phyloP scores from a whole-genome alignment of 306 rosid genomes.

The Ormosia semicastrata region DNA sequence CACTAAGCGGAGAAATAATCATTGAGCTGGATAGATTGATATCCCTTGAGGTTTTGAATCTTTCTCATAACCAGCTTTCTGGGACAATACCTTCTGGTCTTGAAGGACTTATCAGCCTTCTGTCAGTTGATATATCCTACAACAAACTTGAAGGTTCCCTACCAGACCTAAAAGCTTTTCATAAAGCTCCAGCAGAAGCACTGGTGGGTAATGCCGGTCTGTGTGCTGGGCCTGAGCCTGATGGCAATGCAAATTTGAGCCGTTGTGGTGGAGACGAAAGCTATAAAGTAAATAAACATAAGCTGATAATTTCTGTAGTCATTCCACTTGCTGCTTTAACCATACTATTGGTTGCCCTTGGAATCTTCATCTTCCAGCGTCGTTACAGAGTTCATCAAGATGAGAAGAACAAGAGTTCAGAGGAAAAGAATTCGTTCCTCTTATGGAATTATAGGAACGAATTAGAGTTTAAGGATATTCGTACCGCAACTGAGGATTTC shows the following conservation, averaged over 20 bases:
- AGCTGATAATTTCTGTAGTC: slow-evolving; percentile 14
- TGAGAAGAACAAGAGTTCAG: not conserved
- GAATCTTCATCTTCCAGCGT: not conserved
- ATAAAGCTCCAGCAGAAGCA: slow-evolving; percentile 4
- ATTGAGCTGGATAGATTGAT: slow-evolving; percentile 3
- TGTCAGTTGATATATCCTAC: slow-evolving; percentile 27
- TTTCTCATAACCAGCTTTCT: slow-evolving; percentile 32
- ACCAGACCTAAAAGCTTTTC: slow-evolving; percentile 17
- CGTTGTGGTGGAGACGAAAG: slow-evolving; percentile 3
- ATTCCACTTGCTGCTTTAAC: slow-evolving; percentile 21
- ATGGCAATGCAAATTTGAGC: slow-evolving; percentile 12
- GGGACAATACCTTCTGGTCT: slow-evolving; percentile 25
- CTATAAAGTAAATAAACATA: not conserved
- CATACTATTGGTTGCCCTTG: slow-evolving; percentile 7
- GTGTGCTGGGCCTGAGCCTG: not conserved
- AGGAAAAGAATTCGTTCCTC: not conserved
- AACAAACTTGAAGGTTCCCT: slow-evolving; percentile 34
- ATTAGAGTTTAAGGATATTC: slow-evolving; percentile 7
- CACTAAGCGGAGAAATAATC: slow-evolving; percentile 24
- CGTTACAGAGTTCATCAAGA: not conserved
- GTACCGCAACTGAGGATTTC: slow-evolving; percentile 23
- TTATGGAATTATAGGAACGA: slow-evolving; percentile 17
- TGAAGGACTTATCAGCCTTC: slow-evolving; percentile 14
- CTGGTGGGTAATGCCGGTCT: slow-evolving; percentile 4
- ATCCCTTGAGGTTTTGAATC: slow-evolving; percentile 21